Base-by-base conservation (phyloP, 139 green algal genomes). In the Chlamydomonas sphaeroides region DNA sequence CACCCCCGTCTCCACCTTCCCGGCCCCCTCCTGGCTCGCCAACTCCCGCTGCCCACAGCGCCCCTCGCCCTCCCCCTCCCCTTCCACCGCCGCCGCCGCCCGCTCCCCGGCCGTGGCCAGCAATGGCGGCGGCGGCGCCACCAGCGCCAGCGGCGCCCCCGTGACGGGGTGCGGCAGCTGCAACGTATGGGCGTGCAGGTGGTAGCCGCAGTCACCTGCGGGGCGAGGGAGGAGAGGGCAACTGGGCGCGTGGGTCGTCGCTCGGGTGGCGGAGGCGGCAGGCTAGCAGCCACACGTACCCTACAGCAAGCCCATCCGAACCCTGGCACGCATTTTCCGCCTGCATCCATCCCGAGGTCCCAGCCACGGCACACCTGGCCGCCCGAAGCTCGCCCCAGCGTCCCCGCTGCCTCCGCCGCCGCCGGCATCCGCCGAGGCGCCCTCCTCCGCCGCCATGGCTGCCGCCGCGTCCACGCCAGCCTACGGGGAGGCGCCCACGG, bases 151-250 rank as follows among this genome's bases (percentile, higher is more conserved):
- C 1, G 45, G 59, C 38, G 61, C 11, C 0, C 84, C 83, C 1
- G 74, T 84, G 30, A 51, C 30, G 26, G 87, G 87, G 53, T 91
- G 87, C 23, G 35, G 69, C n/a, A 91, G 86, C 36, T 68, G 62
- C 18, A 91, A 42, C 70, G 86, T 63, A 53, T 80, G 70, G 74
- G 73, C 77, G 80, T 91, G 87, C 36, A 91, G 68, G 61, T 84
- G 80, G 76, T 91, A 91, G 53, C 87, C 87, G 61, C 87, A 91
- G 48, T 91, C 87, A n/a, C 87, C 87, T 66, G 87, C 36, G 61
- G 14, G 68, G 30, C 26, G 15, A 15, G 30, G 41, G 6, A 4
- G 36, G 5, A 56, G 6, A 51, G 5, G 67, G 8, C 49, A 62
- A 39, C n/a, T 28, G 15, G 21, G 10, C 53, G 6, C 53, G 53